Evolutionary conservation across 176 grass and related monocot genomes (phyloP), one percentile per base, ranked within the genome.

Genomic region (bread wheat (Triticum aestivum)): DNA sequence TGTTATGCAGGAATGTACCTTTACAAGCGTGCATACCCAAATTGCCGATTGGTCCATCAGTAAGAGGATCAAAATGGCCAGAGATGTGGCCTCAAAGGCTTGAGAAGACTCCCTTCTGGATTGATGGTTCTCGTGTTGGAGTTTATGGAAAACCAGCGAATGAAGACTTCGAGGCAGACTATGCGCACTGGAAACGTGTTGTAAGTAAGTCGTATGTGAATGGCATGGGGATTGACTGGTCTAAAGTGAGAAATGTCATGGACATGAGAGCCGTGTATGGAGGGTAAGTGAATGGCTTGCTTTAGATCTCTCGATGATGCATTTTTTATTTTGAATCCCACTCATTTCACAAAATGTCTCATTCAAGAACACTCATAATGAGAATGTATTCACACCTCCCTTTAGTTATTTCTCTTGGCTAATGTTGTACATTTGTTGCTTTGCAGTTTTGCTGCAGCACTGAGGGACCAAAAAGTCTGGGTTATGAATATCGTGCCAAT

Each of bases 261-360:
- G 97, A 99, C 81, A 97, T 99, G 97, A 93, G 97, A 93, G 93
- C 97, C 37, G 82, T 97, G 15, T 99, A 99, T 79, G 97, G 94
- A 87, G 97, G 97, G 97, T 99, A 94, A 94, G 94, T 79, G 67
- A 59, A 82, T 84, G 69, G 4, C 20, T 79, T 81, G 9, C 24
- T 72, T 75, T 41, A 14, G 23, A 42, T 86, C 67, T 77, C 73
- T 38, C 66, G 81, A 11, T 14, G 23, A 77, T 45, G 10, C 34
- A 33, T 65, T 79, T 79, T 85, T 30, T 6, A 33, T 85, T 11
- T 69, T 3, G 21, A 70, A 71, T 54, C 0, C 61, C 8, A 56
- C 7, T 32, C 23, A 17, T 77, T 66, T 82, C 47, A 21, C 12
- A 42, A 54, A 54, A 14, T 83, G 37, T 52, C 66, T 63, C 18